phyloP scores from a whole-genome alignment of 129 eudicot species.

The Ambrosia trifida region DNA sequence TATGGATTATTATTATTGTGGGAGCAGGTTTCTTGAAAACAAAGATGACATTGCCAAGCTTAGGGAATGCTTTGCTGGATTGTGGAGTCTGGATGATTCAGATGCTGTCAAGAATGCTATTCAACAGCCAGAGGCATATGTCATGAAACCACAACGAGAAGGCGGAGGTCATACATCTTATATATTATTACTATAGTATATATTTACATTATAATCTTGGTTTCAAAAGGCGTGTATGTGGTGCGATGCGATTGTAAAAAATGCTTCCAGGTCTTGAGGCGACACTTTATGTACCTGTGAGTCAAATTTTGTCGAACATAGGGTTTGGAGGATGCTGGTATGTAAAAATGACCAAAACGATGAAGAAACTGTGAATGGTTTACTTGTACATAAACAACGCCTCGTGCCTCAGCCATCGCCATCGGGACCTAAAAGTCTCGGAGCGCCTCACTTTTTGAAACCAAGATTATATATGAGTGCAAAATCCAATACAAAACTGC shows the following conservation, averaged over 20 bases:
- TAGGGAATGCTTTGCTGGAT: conserved; percentile 88
- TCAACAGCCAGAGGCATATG: conserved; percentile 69
- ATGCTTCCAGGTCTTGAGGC: neutral
- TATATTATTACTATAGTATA: neutral
- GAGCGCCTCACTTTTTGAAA: neutral
- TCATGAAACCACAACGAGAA: conserved; percentile 99
- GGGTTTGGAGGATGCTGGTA: neutral
- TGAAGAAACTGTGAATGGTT: neutral
- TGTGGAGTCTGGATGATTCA: conserved; percentile 89
- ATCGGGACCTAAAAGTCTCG: neutral
- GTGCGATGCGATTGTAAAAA: neutral
- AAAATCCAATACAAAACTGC: too few species aligned
- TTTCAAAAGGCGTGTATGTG: neutral
- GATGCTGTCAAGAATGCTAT: conserved; percentile 77
- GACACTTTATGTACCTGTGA: neutral
- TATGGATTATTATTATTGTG: too few species aligned
- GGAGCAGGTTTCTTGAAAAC: conserved; percentile 80
- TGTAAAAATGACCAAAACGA: neutral
- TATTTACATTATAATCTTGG: neutral
- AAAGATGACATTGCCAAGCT: conserved; percentile 77
- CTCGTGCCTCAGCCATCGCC: neutral
- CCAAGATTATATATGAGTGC: neutral
- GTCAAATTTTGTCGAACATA: neutral
- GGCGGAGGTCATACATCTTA: conserved; percentile 70
- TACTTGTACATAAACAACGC: neutral